phyloP scores from a whole-genome alignment of 768 basidiomycete genomes.

The Gautieria morchelliformis region DNA sequence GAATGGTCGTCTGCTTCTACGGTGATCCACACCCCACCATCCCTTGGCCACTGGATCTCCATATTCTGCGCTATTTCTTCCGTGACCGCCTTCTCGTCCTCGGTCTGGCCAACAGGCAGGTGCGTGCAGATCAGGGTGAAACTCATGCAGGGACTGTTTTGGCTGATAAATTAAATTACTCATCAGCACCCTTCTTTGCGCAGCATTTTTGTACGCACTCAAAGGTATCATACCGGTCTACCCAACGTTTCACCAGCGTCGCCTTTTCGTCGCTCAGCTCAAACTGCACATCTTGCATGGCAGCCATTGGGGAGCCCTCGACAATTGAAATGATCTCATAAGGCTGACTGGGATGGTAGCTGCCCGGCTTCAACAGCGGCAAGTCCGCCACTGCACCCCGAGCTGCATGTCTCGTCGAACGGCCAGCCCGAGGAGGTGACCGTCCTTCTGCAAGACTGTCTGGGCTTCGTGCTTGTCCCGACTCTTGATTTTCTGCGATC shows the following conservation, averaged over 20 bases:
- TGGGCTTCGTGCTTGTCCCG: no score
- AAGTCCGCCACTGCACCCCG: not conserved
- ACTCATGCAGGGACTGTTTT: not conserved
- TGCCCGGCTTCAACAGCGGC: not conserved
- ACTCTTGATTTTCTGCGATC: no score
- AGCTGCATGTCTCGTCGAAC: no score
- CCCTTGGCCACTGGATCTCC: conserved; percentile 5
- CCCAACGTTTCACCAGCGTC: not conserved
- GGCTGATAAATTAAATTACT: not conserved
- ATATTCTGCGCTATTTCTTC: not conserved
- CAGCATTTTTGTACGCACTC: not conserved
- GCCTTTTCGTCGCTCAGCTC: not conserved
- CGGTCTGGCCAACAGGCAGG: not conserved
- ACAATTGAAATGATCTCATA: not conserved
- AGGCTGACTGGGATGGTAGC: not conserved
- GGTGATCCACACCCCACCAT: conserved; percentile 1
- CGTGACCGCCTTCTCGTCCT: not conserved
- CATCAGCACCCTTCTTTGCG: not conserved
- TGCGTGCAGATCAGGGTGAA: not conserved
- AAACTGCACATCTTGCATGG: not conserved
- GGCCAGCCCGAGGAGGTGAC: no score
- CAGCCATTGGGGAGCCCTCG: not conserved
- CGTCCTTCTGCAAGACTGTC: no score
- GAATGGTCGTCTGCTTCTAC: not conserved
- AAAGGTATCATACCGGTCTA: not conserved